These are phyloP conservation scores for Xerocomellus chrysenteron DNA, from an alignment of 768 basidiomycete species.

Conservation along the genomic window DNA sequence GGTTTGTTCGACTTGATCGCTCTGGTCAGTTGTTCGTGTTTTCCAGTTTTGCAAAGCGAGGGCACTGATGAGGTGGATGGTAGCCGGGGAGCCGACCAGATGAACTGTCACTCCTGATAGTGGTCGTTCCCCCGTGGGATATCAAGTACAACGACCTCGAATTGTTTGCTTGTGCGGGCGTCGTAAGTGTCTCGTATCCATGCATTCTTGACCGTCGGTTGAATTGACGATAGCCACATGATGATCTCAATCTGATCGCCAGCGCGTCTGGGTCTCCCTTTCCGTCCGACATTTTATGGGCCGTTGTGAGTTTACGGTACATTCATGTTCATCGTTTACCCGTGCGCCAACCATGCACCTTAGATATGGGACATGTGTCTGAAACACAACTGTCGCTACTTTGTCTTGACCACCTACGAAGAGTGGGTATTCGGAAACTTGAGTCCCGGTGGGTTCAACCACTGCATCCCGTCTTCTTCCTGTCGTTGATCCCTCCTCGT, in stretches of 20 bases:
- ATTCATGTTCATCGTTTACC: background rate
- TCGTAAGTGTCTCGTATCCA: background rate
- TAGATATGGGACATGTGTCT: constrained; percentile 20
- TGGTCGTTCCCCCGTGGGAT: constrained; percentile 1
- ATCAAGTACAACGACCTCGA: constrained; percentile 3
- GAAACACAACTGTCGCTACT: constrained; percentile 8
- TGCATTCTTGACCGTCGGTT: background rate
- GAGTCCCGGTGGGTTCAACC: constrained; percentile 2
- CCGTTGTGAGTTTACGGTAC: constrained; percentile 2
- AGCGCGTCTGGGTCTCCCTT: background rate
- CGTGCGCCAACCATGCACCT: background rate
- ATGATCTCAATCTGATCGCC: background rate
- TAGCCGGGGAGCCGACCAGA: background rate
- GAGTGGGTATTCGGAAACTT: constrained; percentile 16
- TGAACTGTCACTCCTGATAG: background rate
- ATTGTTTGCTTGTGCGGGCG: background rate
- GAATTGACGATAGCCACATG: background rate
- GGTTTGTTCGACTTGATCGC: constrained; percentile 8
- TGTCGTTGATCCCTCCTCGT: background rate
- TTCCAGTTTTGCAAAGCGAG: background rate
- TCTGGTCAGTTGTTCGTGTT: background rate
- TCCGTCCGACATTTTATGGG: constrained; percentile 11
- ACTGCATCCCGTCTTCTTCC: background rate
- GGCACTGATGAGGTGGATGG: background rate
- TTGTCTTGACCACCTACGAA: constrained; percentile 18